Percentiles rank a stretch among this genome's conserved stretches.
Conservation (phyloP, 345 rosid genomes). For the Viola odorata region DNA sequence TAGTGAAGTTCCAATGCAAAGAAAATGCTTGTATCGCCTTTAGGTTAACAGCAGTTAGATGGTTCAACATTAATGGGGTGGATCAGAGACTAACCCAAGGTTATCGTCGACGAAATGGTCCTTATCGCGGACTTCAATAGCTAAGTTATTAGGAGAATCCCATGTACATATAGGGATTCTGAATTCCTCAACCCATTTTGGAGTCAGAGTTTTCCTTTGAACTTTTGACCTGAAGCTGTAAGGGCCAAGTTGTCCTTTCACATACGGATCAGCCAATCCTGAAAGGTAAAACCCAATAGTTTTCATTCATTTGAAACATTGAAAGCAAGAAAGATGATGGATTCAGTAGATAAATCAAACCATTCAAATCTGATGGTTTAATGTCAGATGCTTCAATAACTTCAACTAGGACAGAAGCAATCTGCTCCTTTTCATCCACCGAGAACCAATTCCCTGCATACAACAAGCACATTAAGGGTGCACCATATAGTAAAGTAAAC, state of each 20-base stretch:
- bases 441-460: constrained; percentile 65
- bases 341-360: constrained; percentile 33
- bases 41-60: too few relatives aligned
- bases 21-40: too few relatives aligned
- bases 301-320: neutral
- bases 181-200: constrained; percentile 90
- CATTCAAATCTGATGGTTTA: constrained; percentile 82
- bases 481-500: too few relatives aligned
- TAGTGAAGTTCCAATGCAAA: too few relatives aligned
- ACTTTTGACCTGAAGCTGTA: constrained; percentile 70
- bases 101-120: constrained; percentile 73
- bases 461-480: neutral
- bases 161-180: constrained; percentile 71
- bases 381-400: constrained; percentile 75
- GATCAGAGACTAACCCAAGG: constrained; percentile 63
- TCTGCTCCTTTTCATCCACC: constrained; percentile 70
- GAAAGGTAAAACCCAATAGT: constrained; percentile 23
- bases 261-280: constrained; percentile 96
- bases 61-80: neutral
- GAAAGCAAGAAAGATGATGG: constrained; percentile 1
- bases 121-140: constrained; percentile 77
- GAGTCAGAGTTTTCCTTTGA: constrained; percentile 62
- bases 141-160: constrained; percentile 59
- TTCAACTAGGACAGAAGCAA: constrained; percentile 72
- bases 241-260: constrained; percentile 82